Evolutionary conservation across 495 filamentous ascomycete genomes (phyloP).

Genomic region (Apiosordaria backusii): DNA sequence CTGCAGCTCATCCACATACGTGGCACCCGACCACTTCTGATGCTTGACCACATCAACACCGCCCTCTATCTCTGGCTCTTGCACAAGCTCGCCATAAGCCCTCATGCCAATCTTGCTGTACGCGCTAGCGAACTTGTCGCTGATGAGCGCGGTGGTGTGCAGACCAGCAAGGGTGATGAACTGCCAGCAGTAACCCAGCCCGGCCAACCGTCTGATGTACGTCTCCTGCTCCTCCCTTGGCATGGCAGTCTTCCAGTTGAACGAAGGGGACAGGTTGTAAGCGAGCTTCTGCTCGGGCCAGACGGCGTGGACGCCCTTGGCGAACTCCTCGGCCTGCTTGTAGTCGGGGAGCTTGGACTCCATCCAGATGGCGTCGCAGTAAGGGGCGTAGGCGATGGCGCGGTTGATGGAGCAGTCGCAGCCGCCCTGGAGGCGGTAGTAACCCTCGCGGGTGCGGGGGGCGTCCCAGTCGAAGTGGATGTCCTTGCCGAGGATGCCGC

Average conservation of each 20-base stretch:
- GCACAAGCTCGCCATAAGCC: conserved; percentile 92
- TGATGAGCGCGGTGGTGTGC: conserved; percentile 90
- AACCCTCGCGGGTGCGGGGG: conserved; percentile 87
- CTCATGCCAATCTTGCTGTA: conserved; percentile 84
- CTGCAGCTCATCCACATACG: conserved; percentile 87
- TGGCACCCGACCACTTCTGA: conserved; percentile 97
- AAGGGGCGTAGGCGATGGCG: conserved; percentile 87
- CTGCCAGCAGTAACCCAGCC: conserved; percentile 96
- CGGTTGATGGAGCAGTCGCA: conserved; percentile 90
- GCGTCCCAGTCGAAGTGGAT: conserved; percentile 92
- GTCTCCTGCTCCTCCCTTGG: conserved; percentile 88
- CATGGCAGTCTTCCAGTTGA: conserved; percentile 99
- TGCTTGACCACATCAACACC: conserved; percentile 94
- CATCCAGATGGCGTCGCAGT: conserved; percentile 98
- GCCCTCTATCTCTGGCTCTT: conserved; percentile 92
- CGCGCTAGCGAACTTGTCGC: conserved; percentile 80
- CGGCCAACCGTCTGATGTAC: conserved; percentile 85
- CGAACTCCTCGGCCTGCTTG: conserved; percentile 89
- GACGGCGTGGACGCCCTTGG: conserved; percentile 85
- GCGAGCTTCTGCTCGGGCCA: conserved; percentile 97
- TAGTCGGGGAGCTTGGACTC: conserved; percentile 95
- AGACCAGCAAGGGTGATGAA: conserved; percentile 99
- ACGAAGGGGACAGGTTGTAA: conserved; percentile 96
- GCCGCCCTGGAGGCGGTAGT: conserved; percentile 86
- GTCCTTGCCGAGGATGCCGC: conserved; percentile 73